A percentile compares a stretch with the other conserved stretches of the same genome.
Evolutionary conservation across 192 early-diverging fungal species (phyloP).

Genomic region (Backusella tuberculispora): DNA sequence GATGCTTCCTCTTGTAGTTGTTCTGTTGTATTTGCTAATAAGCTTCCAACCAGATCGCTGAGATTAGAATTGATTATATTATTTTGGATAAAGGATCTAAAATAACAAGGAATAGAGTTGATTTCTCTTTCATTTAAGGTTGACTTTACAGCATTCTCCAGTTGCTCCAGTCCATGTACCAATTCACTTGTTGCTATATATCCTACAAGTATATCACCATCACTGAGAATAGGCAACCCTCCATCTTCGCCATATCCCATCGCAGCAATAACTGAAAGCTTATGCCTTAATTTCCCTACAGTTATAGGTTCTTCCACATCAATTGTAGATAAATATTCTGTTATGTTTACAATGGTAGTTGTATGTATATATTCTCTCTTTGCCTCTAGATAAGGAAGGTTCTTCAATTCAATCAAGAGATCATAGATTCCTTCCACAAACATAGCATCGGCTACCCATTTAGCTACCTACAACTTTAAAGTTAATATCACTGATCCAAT

Average conservation of each 20-base stretch:
- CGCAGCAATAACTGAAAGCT: constrained; percentile 55
- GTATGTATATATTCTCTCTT: constrained; percentile 73
- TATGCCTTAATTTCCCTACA: constrained; percentile 57
- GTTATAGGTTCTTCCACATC: constrained; percentile 66
- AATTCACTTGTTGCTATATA: constrained; percentile 85
- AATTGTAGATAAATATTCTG: constrained; percentile 70
- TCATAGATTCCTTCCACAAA: constrained; percentile 73
- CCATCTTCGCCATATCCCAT: constrained; percentile 68
- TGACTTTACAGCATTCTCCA: constrained; percentile 19
- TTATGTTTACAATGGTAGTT: constrained; percentile 63
- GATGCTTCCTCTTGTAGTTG: background rate
- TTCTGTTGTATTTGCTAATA: background rate
- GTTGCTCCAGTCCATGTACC: constrained; percentile 65
- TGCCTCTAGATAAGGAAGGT: constrained; percentile 77
- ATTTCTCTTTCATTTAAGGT: constrained; percentile 21
- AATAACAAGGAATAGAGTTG: constrained; percentile 22
- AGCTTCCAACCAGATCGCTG: background rate
- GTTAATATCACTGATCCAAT: background rate
- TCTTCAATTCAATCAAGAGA: constrained; percentile 67
- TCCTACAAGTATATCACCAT: constrained; percentile 66
- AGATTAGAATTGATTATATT: background rate
- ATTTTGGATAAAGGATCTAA: background rate
- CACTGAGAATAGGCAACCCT: constrained; percentile 72
- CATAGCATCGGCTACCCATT: constrained; percentile 79
- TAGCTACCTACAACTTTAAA: constrained; percentile 41